phyloP scores from a whole-genome alignment of 306 rosid species.

The Citrullus colocynthis region DNA sequence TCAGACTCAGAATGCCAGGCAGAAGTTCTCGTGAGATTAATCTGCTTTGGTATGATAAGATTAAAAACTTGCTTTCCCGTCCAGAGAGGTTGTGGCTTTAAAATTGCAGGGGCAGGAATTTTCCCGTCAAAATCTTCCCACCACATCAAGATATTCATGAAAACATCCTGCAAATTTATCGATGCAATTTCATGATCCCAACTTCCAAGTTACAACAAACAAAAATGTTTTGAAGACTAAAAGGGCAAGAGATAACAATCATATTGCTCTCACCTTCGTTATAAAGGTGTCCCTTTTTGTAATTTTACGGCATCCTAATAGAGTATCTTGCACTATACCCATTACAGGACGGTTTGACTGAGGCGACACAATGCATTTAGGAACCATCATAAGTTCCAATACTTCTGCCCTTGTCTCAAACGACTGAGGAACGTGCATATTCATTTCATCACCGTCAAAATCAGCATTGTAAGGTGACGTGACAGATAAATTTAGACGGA shows the following conservation, averaged over 20 bases:
- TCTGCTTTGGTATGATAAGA: conserved; percentile 89
- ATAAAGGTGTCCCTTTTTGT: conserved; percentile 95
- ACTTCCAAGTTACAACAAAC: neutral
- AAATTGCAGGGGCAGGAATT: conserved; percentile 84
- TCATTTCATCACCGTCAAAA: conserved; percentile 99
- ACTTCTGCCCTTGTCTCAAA: conserved; percentile 99
- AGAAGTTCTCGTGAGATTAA: conserved; percentile 75
- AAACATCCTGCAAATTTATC: conserved; percentile 61
- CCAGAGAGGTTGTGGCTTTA: conserved; percentile 97
- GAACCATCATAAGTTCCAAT: conserved; percentile 98
- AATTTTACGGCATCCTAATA: conserved; percentile 87
- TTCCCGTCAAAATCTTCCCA: conserved; percentile 99
- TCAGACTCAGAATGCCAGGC: conserved; percentile 88
- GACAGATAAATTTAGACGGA: conserved; percentile 82
- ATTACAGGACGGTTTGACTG: conserved; percentile 93
- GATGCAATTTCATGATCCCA: conserved; percentile 13
- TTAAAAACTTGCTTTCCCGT: conserved; percentile 98
- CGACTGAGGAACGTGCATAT: conserved; percentile 99
- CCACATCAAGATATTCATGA: conserved; percentile 99
- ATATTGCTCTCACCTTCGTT: conserved; percentile 46
- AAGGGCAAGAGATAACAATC: neutral
- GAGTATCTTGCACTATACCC: conserved; percentile 97
- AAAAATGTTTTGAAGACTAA: neutral
- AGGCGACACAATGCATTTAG: conserved; percentile 97
- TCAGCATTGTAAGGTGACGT: conserved; percentile 98